Conservation (phyloP, 495 filamentous ascomycete genomes). For the Tricharina praecox region DNA sequence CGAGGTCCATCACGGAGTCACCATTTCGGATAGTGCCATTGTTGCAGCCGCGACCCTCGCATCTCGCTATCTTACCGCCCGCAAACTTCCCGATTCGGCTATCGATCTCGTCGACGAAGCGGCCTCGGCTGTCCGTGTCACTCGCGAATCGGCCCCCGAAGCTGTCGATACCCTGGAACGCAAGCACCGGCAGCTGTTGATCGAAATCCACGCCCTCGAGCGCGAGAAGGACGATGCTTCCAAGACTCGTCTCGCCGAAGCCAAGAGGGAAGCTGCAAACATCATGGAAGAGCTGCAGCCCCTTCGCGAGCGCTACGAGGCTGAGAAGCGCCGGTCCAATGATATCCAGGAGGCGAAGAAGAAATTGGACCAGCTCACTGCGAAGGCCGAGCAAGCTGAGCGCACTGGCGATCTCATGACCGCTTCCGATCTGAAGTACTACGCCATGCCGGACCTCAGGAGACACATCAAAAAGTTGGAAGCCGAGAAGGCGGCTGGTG, state of each 20-base stretch:
- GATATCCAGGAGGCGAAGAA: slow-evolving; percentile 93
- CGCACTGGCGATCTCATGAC: slow-evolving; percentile 61
- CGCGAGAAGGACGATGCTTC: slow-evolving; percentile 92
- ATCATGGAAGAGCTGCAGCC: slow-evolving; percentile 80
- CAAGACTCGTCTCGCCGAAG: slow-evolving; percentile 56
- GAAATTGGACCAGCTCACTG: slow-evolving; percentile 71
- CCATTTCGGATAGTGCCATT: slow-evolving; percentile 80
- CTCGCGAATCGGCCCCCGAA: slow-evolving; percentile 89
- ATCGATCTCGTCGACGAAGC: slow-evolving; percentile 95
- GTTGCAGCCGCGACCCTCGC: slow-evolving; percentile 80
- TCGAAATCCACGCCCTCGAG: slow-evolving; percentile 86
- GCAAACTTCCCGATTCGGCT: slow-evolving; percentile 85
- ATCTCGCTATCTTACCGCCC: slow-evolving; percentile 73
- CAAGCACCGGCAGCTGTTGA: slow-evolving; percentile 71
- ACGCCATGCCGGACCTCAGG: slow-evolving; percentile 87
- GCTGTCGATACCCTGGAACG: slow-evolving; percentile 83
- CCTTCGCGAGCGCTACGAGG: slow-evolving; percentile 86
- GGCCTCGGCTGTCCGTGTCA: slow-evolving; percentile 82
- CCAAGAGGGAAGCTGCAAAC: slow-evolving; percentile 80
- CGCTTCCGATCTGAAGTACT: slow-evolving; percentile 87
- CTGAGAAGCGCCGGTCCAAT: slow-evolving; percentile 68
- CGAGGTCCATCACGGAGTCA: slow-evolving; percentile 95
- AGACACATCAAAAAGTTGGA: slow-evolving; percentile 62
- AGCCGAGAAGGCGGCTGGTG: slow-evolving; percentile 55
- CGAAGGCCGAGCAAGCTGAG: slow-evolving; percentile 84